A percentile compares a stretch with the other conserved stretches of the same genome.
Evolutionary conservation across 2,329 filamentous ascomycete genomes (phyloP).

Genomic region (Cladorrhinum sp.): DNA sequence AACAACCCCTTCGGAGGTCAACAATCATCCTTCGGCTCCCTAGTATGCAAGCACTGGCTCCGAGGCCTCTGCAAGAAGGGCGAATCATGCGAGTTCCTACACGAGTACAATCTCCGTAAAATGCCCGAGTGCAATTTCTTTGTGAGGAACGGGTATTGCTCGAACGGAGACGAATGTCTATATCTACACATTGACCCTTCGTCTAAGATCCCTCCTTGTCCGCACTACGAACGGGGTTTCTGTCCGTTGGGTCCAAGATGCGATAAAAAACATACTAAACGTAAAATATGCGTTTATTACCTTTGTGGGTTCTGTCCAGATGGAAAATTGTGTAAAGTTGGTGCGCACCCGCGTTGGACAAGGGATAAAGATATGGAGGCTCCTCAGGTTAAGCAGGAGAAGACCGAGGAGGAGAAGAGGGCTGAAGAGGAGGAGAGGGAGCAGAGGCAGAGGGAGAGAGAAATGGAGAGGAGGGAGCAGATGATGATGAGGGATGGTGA

Average conservation of each 20-base stretch:
- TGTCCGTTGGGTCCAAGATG: slow-evolving; percentile 87
- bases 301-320: slow-evolving; percentile 94
- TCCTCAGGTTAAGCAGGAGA: slow-evolving; percentile 67
- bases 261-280: slow-evolving; percentile 82
- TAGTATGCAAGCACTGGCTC: slow-evolving; percentile 99
- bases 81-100: slow-evolving; percentile 92
- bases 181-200: slow-evolving; percentile 88
- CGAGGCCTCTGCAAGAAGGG: slow-evolving; percentile 97
- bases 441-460: slow-evolving; percentile 31
- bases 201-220: slow-evolving; percentile 74
- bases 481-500: slow-evolving; percentile 10
- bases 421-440: slow-evolving; percentile 45
- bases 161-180: slow-evolving; percentile 93
- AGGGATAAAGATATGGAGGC: slow-evolving; percentile 67
- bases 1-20: slow-evolving; percentile 33
- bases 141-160: slow-evolving; percentile 88
- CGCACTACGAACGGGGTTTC: slow-evolving; percentile 92
- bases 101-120: slow-evolving; percentile 96
- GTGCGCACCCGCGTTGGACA: slow-evolving; percentile 76
- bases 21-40: slow-evolving; percentile 57
- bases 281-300: slow-evolving; percentile 78
- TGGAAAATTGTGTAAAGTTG: slow-evolving; percentile 65
- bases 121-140: slow-evolving; percentile 99
- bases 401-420: slow-evolving; percentile 56
- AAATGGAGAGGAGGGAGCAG: slow-evolving; percentile 33